Conservation (phyloP, 345 rosid species). For the Bretschneidera sinensis region DNA sequence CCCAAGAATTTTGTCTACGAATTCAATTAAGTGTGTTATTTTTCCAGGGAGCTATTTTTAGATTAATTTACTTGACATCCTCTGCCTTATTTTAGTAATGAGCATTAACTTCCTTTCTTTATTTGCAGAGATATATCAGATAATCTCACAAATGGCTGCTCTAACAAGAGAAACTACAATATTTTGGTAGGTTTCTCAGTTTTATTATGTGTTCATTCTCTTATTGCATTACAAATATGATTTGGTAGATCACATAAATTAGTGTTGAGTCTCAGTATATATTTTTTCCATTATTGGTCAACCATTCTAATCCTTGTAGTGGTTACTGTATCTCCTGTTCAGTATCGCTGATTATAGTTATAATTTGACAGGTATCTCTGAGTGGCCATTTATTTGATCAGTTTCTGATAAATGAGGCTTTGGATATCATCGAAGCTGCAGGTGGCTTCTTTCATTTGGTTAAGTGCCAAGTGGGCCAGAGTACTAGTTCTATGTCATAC, state of each 20-base stretch:
- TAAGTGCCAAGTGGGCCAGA: slow-evolving; percentile 87
- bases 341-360: slow-evolving; percentile 19
- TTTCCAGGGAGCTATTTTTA: no score
- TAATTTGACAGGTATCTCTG: slow-evolving; percentile 70
- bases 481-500: slow-evolving; percentile 53
- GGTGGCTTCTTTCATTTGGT: slow-evolving; percentile 90
- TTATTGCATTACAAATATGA: neutral
- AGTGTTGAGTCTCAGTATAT: no score
- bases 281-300: no score
- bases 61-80: neutral
- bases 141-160: slow-evolving; percentile 23
- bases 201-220: neutral
- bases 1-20: neutral
- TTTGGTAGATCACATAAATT: no score
- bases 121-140: slow-evolving; percentile 48
- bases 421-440: slow-evolving; percentile 81
- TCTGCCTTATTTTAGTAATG: slow-evolving; percentile 1
- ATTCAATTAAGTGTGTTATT: no score
- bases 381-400: slow-evolving; percentile 91
- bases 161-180: slow-evolving; percentile 51
- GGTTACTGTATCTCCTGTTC: neutral
- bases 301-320: neutral
- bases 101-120: slow-evolving; percentile 11
- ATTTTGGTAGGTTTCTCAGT: slow-evolving; percentile 49
- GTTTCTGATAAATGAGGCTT: slow-evolving; percentile 90